Conservation (phyloP, 495 filamentous ascomycete genomes). For the Aspergillus kassunensis region DNA sequence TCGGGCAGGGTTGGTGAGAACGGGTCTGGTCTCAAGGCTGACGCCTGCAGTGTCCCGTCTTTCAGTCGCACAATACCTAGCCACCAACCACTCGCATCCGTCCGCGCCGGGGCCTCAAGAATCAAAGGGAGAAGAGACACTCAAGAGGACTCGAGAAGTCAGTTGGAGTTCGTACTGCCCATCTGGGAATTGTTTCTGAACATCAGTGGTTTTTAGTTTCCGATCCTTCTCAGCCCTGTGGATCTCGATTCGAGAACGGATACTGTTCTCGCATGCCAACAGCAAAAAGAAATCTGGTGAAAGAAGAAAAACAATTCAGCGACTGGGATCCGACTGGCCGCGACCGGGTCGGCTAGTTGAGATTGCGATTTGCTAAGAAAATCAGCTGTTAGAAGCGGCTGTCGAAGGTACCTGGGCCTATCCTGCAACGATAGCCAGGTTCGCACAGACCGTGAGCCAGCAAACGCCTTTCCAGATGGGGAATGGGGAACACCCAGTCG, state of each 20-base stretch:
- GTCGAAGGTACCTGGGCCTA: neutral
- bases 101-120: neutral
- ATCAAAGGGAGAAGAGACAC: neutral
- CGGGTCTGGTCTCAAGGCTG: neutral
- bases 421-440: constrained; percentile 15
- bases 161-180: neutral
- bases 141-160: neutral
- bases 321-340: constrained; percentile 1
- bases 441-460: constrained; percentile 15
- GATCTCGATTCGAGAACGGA: constrained; percentile 7
- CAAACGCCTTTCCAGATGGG: constrained; percentile 11
- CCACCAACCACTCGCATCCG: constrained; percentile 5
- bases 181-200: neutral
- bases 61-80: constrained; percentile 2
- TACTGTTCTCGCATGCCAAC: neutral
- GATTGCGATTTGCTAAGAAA: neutral
- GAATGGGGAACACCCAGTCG: too few relatives aligned
- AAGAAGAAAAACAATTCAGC: constrained; percentile 7
- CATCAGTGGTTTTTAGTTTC: constrained; percentile 2
- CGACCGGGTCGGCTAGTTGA: neutral
- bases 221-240: constrained; percentile 14
- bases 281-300: constrained; percentile 1
- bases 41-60: constrained; percentile 4
- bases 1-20: neutral
- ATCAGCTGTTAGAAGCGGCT: neutral